These are phyloP conservation scores for Amanita molliuscula DNA, from an alignment of 768 basidiomycete species.

Conservation along the genomic window DNA sequence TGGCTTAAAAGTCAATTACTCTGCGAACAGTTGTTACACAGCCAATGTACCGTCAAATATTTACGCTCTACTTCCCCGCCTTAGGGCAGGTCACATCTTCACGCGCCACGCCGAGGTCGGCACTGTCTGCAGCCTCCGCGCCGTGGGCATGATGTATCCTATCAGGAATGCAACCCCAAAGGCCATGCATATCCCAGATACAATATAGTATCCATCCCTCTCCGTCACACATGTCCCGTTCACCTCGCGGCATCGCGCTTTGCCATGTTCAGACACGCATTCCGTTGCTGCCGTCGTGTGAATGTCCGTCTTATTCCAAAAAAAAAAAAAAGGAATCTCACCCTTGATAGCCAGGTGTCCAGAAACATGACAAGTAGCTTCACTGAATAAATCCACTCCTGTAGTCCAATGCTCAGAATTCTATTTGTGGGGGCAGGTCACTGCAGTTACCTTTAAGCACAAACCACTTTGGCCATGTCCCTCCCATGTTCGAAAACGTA, in stretches of 20 bases:
- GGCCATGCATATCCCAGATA: slow-evolving; percentile 67
- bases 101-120: slow-evolving; percentile 68
- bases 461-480: slow-evolving; percentile 97
- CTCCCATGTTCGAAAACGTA: slow-evolving; percentile 93
- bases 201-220: slow-evolving; percentile 86
- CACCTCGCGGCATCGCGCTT: slow-evolving; percentile 60
- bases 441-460: slow-evolving; percentile 67
- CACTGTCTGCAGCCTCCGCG: slow-evolving; percentile 71
- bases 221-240: slow-evolving; percentile 77
- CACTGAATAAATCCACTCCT: slow-evolving; percentile 85
- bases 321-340: slow-evolving; percentile 14
- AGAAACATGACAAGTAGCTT: slow-evolving; percentile 72
- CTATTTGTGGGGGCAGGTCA: neutral
- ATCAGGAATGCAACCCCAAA: slow-evolving; percentile 70
- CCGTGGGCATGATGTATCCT: slow-evolving; percentile 74
- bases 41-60: slow-evolving; percentile 1
- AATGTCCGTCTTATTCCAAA: neutral
- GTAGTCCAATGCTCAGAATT: slow-evolving; percentile 7
- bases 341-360: slow-evolving; percentile 48
- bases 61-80: slow-evolving; percentile 8
- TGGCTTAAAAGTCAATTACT: slow-evolving; percentile 11
- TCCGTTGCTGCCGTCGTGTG: slow-evolving; percentile 46
- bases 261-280: slow-evolving; percentile 91
- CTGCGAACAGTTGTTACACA: slow-evolving; percentile 1
- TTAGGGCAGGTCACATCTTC: slow-evolving; percentile 40